These are phyloP conservation scores for Aspergillus sp. DNA, from an alignment of 2,329 filamentous ascomycete genomes.

Conservation along the genomic window DNA sequence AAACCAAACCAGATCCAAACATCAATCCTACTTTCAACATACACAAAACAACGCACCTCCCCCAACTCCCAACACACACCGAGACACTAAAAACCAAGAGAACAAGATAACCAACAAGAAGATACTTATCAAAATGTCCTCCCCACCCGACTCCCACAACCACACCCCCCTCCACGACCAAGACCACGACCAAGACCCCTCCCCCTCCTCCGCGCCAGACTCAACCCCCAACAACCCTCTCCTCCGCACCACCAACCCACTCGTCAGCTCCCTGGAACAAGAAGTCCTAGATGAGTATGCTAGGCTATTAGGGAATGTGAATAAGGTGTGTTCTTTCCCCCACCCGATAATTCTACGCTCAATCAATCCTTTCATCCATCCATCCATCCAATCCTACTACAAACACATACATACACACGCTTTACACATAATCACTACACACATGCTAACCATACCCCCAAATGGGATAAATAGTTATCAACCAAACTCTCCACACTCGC, in stretches of 20 bases:
- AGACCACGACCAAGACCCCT: neutral
- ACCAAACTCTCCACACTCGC: conserved; percentile 55
- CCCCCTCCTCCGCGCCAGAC: conserved; percentile 3
- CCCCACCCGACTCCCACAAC: neutral
- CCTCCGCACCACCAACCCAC: conserved; percentile 38
- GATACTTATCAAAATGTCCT: neutral
- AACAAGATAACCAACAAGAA: neutral
- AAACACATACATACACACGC: too few relatives aligned
- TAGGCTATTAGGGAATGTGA: conserved; percentile 83
- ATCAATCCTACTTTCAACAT: neutral
- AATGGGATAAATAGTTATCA: conserved; percentile 31
- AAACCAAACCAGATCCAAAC: neutral
- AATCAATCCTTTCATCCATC: neutral
- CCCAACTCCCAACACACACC: neutral
- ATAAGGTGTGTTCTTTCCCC: conserved; percentile 61
- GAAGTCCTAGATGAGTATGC: conserved; percentile 95
- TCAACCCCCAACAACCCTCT: conserved; percentile 40
- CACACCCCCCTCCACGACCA: neutral
- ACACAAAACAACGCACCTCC: neutral
- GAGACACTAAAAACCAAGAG: neutral
- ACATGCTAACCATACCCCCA: too few relatives aligned
- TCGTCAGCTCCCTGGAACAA: conserved; percentile 77
- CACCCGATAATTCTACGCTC: neutral
- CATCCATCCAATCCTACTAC: neutral
- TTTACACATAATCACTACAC: too few relatives aligned